phyloP scores from a whole-genome alignment of 306 rosid genomes.

The Rosa rugosa region DNA sequence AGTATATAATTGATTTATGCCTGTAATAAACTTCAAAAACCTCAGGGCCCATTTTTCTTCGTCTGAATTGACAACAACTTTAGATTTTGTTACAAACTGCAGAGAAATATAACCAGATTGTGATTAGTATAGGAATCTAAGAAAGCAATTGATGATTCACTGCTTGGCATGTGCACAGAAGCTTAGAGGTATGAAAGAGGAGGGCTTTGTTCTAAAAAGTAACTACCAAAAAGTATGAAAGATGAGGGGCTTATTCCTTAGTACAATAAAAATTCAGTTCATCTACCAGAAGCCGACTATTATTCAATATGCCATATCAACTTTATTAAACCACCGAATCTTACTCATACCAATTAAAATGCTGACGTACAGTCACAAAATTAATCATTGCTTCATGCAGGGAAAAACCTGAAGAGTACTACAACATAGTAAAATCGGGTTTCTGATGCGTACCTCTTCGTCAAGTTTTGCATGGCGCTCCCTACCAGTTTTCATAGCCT shows the following conservation, averaged over 20 bases:
- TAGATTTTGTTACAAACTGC: slow-evolving; percentile 60
- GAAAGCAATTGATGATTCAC: not conserved
- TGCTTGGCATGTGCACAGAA: not conserved
- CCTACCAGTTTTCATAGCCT: slow-evolving; percentile 70
- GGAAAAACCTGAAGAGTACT: not conserved
- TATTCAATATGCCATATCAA: not conserved
- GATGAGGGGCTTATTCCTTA: not conserved
- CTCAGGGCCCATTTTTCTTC: slow-evolving; percentile 80
- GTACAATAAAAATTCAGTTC: not conserved
- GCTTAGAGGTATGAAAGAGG: slow-evolving; percentile 1
- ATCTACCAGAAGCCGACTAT: not conserved
- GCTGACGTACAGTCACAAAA: not conserved
- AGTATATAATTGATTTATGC: slow-evolving; percentile 62
- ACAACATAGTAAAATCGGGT: not conserved
- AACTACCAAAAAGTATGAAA: not conserved
- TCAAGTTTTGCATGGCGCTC: slow-evolving; percentile 79
- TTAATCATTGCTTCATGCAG: not conserved
- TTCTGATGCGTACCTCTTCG: slow-evolving; percentile 55
- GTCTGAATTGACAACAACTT: slow-evolving; percentile 39
- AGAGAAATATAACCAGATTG: slow-evolving; percentile 18
- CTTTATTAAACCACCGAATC: slow-evolving; percentile 3
- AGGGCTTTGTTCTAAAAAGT: not conserved
- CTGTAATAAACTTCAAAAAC: slow-evolving; percentile 57
- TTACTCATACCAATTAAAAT: not conserved
- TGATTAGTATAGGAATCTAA: not conserved